Evolutionary conservation across 1,284 basidiomycete species (phyloP), one percentile per base, ranked within the genome.

Genomic region (Fistulina hepatica): DNA sequence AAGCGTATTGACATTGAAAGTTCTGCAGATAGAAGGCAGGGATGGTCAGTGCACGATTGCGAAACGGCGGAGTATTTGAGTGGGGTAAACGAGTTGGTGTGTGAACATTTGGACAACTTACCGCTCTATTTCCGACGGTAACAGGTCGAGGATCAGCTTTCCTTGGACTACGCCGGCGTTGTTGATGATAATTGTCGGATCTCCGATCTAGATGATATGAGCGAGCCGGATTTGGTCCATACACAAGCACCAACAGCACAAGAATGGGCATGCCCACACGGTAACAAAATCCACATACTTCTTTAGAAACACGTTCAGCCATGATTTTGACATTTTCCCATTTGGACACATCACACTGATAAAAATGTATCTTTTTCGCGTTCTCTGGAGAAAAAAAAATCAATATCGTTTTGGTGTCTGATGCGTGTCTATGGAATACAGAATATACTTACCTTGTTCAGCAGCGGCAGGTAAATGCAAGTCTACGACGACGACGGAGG

Each of bases 121-220:
- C 91, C 84, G 79, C 45, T 76, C 64, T 26, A 97, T 59, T 51
- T 97, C 92, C 31, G 74, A 69, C 2, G 81, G 69, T 1, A 64
- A 65, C 36, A 97, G 65, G 51, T 93, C 90, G 4, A 92, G 61
- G 17, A 97, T 62, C 1, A 81, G 64, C 52, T 90, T 92, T 21
- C 92, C 91, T 58, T 92, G 82, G 21, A 88, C 86, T 38, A 97
- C 76, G n/a, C 92, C 94, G 1, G 94, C 94, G 52, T 97, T 97
- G 62, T 97, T 97, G 52, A 98, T 68, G 11, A 98, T 61, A 21
- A 97, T 72, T 0, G 94, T 94, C 2, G 91, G 86, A 37, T 84
- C 70, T 5, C 91, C 91, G 37, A 93, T 65, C 85, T 91, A 50
- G n/a, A 17, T 21, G 19, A 41, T 13, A 41, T 36, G 34, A 31